Base-by-base conservation (phyloP, 345 rosid species). In the Triadica sebifera region DNA sequence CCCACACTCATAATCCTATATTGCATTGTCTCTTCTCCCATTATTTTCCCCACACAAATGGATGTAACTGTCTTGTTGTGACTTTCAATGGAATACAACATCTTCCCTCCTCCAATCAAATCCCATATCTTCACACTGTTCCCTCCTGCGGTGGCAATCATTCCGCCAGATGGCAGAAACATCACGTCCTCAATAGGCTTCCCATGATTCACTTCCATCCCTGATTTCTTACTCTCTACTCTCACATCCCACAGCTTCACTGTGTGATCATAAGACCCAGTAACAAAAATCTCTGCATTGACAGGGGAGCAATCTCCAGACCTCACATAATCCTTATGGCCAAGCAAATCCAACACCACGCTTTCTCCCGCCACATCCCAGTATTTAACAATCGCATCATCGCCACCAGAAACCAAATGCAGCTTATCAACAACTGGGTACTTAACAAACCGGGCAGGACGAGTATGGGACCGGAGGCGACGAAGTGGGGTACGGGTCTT, bases 51-150 rank as follows among this genome's bases (percentile, higher is more conserved):
- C 0, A 86, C 84, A 65, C 88, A 89, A 41, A 95, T 76, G 5
- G 91, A 88, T 0, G 98, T 95, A 3, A 95, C 97, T 4, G 96
- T 91, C 87, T 92, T 93, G 86, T 93, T 95, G 70, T 95, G 99
- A 77, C 90, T 93, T 79, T 93, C 98, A 97, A 94, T 87, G 0
- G 97, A 86, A 77, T 86, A 81, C 63, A 90, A 86, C 94, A 91
- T 45, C 81, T 76, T 91, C 67, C 97, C 98, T 34, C 98, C 99
- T 29, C 86, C 94, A 49, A 91, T 81, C 80, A 95, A 79, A 74
- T 95, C 99, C 99, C 99, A 95, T 0, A 95, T 79, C 83, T 91
- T 95, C 75, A 95, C 92, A 22, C 78, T 82, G 65, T 91, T 89
- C 51, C 89, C 90, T n/a, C 98, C 98, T 0, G 93, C 97, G 0